Evolutionary conservation across 2,329 filamentous ascomycete genomes (phyloP), one percentile per base, ranked within the genome.

Genomic region (Aspergillus spinulosporus): DNA sequence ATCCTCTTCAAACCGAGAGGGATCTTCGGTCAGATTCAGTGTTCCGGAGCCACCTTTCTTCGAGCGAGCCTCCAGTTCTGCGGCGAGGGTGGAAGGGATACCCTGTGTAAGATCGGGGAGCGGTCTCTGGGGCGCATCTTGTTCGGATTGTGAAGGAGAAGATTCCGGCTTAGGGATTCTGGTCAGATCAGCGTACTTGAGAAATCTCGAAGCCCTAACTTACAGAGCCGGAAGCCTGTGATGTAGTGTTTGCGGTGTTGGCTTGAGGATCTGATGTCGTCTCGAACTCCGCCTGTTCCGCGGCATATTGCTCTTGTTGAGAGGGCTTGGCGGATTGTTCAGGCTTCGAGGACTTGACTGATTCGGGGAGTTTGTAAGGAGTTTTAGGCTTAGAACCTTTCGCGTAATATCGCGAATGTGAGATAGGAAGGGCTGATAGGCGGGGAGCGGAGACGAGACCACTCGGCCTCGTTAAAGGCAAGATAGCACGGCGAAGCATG

Each of bases 91-190:
- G 1, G 92, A 96, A 0, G 93, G 93, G 60, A 97, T 96, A 62
- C 93, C 93, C 68, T 93, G 88, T n/a, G 91, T 94, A 44, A 97
- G 81, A 71, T 97, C 92, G 52, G 93, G 93, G 9, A 97, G 84
- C 52, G 90, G 87, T 66, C 87, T 82, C 51, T 84, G 80, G 26
- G 85, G 79, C 29, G 61, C 59, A 42, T 68, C 59, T 44, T 67
- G 59, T 37, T 62, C 59, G 43, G 60, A 61, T 29, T 52, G 66
- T 59, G 63, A 76, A 67, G 59, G 76, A 69, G 70, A 68, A 29
- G 71, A 61, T 64, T 74, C 68, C 36, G 71, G 66, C 65, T 79
- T 72, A 14, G 31, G 37, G n/a, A 44, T 29, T 32, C 29, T 52
- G 61, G 56, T 63, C 44, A 64, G 49, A 53, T 44, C 32, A 28